Percentiles rank a stretch among this genome's conserved stretches.
These are phyloP conservation scores for Debaryomyces udenii DNA, from an alignment of 1,139 yeast genomes.

Conservation along the genomic window DNA sequence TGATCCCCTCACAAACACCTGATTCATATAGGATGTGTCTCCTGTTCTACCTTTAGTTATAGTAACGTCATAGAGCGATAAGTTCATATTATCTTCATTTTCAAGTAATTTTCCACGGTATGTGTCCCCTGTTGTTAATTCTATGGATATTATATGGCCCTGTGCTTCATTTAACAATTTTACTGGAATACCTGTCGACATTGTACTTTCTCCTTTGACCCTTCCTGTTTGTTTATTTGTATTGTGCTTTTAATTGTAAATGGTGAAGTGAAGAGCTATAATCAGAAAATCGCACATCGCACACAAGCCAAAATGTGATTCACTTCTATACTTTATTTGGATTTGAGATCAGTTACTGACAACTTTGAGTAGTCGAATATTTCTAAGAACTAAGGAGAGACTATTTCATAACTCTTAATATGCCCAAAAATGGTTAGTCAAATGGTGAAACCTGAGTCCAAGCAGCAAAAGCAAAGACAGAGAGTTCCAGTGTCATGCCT, in stretches of 20 bases:
- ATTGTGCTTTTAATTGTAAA: too few species aligned
- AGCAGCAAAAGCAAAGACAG: constrained; percentile 28
- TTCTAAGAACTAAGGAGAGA: too few species aligned
- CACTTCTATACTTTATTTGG: neutral
- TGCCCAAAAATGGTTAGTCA: constrained; percentile 5
- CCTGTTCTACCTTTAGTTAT: constrained; percentile 74
- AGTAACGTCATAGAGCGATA: constrained; percentile 80
- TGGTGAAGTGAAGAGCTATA: too few species aligned
- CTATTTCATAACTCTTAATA: neutral
- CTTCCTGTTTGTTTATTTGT: neutral
- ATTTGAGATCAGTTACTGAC: too few species aligned
- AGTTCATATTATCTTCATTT: constrained; percentile 92
- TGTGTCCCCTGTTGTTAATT: constrained; percentile 81
- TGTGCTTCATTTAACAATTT: constrained; percentile 85
- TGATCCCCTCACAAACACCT: constrained; percentile 90
- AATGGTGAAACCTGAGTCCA: constrained; percentile 7
- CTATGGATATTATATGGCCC: constrained; percentile 86
- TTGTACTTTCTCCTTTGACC: too few species aligned
- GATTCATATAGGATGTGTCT: constrained; percentile 72
- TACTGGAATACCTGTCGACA: constrained; percentile 78
- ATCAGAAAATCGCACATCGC: constrained; percentile 8
- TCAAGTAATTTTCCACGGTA: constrained; percentile 86
- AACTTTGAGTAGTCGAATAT: too few species aligned
- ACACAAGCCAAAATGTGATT: neutral
- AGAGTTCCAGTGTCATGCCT: constrained; percentile 48